phyloP scores from a whole-genome alignment of 306 rosid species.

The Dryas octopetala region DNA sequence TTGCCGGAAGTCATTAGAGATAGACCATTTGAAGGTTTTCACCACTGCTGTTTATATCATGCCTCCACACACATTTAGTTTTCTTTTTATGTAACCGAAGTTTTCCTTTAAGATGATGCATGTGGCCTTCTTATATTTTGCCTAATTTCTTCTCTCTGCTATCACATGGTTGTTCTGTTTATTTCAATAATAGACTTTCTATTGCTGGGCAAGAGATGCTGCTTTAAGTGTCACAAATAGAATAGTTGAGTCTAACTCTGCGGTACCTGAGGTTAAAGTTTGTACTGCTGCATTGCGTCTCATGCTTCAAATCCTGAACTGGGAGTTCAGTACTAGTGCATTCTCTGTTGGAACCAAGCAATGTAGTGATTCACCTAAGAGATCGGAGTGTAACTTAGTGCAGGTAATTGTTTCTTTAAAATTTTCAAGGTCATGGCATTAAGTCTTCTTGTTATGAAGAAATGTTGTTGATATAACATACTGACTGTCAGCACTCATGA shows the following conservation, averaged over 20 bases:
- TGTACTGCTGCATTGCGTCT: slow-evolving; percentile 76
- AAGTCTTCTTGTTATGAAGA: neutral
- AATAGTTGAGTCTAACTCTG: slow-evolving; percentile 72
- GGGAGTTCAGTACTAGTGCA: slow-evolving; percentile 71
- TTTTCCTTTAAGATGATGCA: slow-evolving; percentile 22
- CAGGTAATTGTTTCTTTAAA: slow-evolving; percentile 55
- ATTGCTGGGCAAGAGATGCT: slow-evolving; percentile 86
- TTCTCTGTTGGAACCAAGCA: slow-evolving; percentile 61
- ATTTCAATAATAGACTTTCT: slow-evolving; percentile 54
- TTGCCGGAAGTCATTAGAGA: slow-evolving; percentile 81
- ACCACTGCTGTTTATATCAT: slow-evolving; percentile 9
- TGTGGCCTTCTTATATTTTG: slow-evolving; percentile 15
- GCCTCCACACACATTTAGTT: neutral
- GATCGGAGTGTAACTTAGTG: slow-evolving; percentile 75
- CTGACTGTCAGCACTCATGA: slow-evolving; percentile 1
- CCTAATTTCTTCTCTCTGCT: slow-evolving; percentile 5
- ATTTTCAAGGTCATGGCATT: neutral
- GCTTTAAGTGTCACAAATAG: slow-evolving; percentile 72
- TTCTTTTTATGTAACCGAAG: slow-evolving; percentile 8
- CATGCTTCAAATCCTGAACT: slow-evolving; percentile 96
- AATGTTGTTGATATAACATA: neutral
- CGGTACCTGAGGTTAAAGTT: slow-evolving; percentile 77
- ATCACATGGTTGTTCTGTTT: slow-evolving; percentile 1
- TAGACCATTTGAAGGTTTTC: slow-evolving; percentile 70
- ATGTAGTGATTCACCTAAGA: slow-evolving; percentile 64